phyloP scores from a whole-genome alignment of 768 basidiomycete species.

The Kwoniella bestiolae region DNA sequence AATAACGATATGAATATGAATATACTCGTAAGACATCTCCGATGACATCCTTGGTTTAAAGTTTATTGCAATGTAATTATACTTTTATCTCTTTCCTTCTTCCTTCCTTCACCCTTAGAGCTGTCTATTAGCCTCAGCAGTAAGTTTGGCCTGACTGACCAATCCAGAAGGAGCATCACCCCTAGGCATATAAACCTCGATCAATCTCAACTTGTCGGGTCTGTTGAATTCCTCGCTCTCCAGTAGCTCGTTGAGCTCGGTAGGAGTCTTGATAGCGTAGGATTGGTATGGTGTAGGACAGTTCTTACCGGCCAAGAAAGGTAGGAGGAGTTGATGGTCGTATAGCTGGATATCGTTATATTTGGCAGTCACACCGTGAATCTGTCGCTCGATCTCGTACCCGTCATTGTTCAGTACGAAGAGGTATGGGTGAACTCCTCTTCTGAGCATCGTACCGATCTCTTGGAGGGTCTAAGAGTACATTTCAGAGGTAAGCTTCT shows the following conservation, averaged over 20 bases:
- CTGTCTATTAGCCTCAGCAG: conserved; percentile 50
- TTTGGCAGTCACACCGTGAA: conserved; percentile 58
- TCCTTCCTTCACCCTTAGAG: conserved; percentile 9
- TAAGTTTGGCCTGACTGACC: conserved; percentile 57
- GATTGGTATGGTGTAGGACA: conserved; percentile 59
- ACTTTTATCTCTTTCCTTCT: conserved; percentile 1
- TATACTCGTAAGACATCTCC: no score
- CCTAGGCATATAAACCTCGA: conserved; percentile 57
- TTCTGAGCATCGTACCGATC: conserved; percentile 71
- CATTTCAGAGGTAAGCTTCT: conserved; percentile 1
- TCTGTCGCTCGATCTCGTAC: conserved; percentile 86
- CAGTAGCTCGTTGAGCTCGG: conserved; percentile 71
- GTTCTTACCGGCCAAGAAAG: conserved; percentile 56
- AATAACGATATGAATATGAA: no score
- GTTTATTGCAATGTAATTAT: no score
- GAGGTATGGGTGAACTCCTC: conserved; percentile 76
- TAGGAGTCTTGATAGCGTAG: conserved; percentile 70
- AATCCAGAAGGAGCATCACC: conserved; percentile 55
- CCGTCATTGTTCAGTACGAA: conserved; percentile 65
- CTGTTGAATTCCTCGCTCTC: conserved; percentile 66
- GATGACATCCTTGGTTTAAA: no score
- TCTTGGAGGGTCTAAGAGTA: conserved; percentile 72
- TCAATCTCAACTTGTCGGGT: conserved; percentile 63
- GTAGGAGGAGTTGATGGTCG: conserved; percentile 59
- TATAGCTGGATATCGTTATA: conserved; percentile 88